Conservation (phyloP, 768 basidiomycete genomes). For the Coprinopsis marcescibilis region DNA sequence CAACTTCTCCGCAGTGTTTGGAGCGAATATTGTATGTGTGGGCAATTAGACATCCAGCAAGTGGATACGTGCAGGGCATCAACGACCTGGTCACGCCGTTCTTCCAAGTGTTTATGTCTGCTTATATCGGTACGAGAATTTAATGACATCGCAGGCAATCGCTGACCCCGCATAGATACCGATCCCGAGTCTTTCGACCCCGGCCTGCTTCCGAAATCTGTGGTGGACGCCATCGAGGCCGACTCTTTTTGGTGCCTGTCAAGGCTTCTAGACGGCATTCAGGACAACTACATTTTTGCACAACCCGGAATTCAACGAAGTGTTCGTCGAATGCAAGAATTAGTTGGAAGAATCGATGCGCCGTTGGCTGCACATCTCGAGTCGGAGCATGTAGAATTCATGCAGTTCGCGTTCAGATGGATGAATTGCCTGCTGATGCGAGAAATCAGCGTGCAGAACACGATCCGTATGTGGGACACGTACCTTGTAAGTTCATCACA, state of each 20-base stretch:
- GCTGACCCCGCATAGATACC: conserved; percentile 51
- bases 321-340: conserved; percentile 89
- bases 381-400: conserved; percentile 92
- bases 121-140: conserved; percentile 73
- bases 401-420: conserved; percentile 99
- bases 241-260: conserved; percentile 99
- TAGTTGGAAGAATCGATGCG: conserved; percentile 86
- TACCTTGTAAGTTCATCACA: conserved; percentile 77
- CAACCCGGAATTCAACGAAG: conserved; percentile 96
- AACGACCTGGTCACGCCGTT: conserved; percentile 98
- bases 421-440: conserved; percentile 99
- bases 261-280: conserved; percentile 91
- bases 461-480: conserved; percentile 99
- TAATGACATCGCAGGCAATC: background rate
- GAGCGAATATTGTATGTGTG: conserved; percentile 97
- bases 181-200: conserved; percentile 91
- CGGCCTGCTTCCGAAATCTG: conserved; percentile 56
- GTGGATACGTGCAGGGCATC: conserved; percentile 98
- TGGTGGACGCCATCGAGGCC: conserved; percentile 86
- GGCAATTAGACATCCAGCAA: conserved; percentile 98
- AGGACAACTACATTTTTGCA: conserved; percentile 95
- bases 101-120: conserved; percentile 93
- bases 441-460: conserved; percentile 94
- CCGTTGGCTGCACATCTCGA: conserved; percentile 85
- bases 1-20: conserved; percentile 54